Percentiles rank a stretch among this genome's conserved stretches.
Evolutionary conservation across 768 basidiomycete species (phyloP).

Genomic region (Suillus occidentalis): DNA sequence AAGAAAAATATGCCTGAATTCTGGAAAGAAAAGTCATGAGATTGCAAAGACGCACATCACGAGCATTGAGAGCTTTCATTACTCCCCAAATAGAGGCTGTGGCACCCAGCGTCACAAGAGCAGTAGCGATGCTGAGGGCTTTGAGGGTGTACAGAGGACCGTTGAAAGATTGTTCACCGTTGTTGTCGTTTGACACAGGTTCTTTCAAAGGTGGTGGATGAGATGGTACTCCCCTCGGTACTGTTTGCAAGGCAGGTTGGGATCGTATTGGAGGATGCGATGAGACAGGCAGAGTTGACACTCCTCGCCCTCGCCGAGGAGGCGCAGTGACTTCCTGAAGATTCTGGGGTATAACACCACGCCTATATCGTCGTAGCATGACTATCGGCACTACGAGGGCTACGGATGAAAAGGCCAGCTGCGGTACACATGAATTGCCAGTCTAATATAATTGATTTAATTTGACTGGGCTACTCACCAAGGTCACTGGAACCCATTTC

Average conservation of each 20-base stretch:
- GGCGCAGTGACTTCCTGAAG: conserved; percentile 3
- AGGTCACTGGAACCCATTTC: conserved; percentile 8
- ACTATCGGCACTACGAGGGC: conserved; percentile 16
- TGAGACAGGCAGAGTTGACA: not conserved
- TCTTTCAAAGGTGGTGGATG: not conserved
- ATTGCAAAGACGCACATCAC: conserved; percentile 45
- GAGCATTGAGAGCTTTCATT: conserved; percentile 51
- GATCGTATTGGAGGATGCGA: not conserved
- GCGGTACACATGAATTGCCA: not conserved
- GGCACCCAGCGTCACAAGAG: conserved; percentile 52
- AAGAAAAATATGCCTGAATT: conserved; percentile 1
- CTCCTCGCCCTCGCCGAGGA: conserved; percentile 11
- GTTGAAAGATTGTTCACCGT: conserved; percentile 40
- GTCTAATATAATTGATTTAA: not conserved
- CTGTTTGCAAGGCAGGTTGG: not conserved
- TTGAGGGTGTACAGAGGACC: conserved; percentile 56
- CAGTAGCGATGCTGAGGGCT: conserved; percentile 66
- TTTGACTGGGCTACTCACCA: conserved; percentile 2
- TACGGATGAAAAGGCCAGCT: conserved; percentile 16
- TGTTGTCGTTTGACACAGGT: not conserved
- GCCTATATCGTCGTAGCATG: conserved; percentile 14
- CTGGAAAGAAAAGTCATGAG: conserved; percentile 1
- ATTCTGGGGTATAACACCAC: not conserved
- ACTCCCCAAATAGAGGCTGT: conserved; percentile 47
- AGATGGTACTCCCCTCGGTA: not conserved